Evolutionary conservation across 2,329 filamentous ascomycete genomes (phyloP).

Genomic region (Alternaria gansuensis): DNA sequence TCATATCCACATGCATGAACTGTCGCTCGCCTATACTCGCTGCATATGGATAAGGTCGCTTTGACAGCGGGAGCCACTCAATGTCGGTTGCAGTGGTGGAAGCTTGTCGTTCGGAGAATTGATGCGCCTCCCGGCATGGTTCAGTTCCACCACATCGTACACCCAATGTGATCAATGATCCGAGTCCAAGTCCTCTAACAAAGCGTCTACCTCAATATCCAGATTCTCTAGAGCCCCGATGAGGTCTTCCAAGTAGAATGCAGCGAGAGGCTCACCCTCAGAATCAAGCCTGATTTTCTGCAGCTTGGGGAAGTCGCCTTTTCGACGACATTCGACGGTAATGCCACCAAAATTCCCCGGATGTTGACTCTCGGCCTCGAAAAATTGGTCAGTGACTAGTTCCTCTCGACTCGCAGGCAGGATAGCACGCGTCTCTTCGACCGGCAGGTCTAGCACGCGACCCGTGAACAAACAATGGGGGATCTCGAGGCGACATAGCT

Average conservation of each 20-base stretch:
- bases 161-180: too few species aligned
- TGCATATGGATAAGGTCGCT: slow-evolving; percentile 13
- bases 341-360: background rate
- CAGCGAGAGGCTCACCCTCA: background rate
- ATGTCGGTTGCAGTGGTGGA: slow-evolving; percentile 1
- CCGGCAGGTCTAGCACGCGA: background rate
- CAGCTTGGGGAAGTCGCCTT: background rate
- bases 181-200: background rate
- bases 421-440: background rate
- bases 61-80: slow-evolving; percentile 19
- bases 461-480: background rate
- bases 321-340: background rate
- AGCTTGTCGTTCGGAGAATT: slow-evolving; percentile 13
- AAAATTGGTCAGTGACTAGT: background rate
- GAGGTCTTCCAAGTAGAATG: background rate
- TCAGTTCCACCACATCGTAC: background rate
- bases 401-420: background rate
- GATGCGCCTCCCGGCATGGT: background rate
- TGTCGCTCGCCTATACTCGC: slow-evolving; percentile 7
- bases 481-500: background rate
- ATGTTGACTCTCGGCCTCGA: background rate
- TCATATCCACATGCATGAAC: slow-evolving; percentile 3
- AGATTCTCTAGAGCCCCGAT: background rate
- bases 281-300: background rate
- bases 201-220: slow-evolving; percentile 1